A percentile compares a stretch with the other conserved stretches of the same genome.
phyloP scores from a whole-genome alignment of 2,329 filamentous ascomycete species.

The Beauveria sp. region DNA sequence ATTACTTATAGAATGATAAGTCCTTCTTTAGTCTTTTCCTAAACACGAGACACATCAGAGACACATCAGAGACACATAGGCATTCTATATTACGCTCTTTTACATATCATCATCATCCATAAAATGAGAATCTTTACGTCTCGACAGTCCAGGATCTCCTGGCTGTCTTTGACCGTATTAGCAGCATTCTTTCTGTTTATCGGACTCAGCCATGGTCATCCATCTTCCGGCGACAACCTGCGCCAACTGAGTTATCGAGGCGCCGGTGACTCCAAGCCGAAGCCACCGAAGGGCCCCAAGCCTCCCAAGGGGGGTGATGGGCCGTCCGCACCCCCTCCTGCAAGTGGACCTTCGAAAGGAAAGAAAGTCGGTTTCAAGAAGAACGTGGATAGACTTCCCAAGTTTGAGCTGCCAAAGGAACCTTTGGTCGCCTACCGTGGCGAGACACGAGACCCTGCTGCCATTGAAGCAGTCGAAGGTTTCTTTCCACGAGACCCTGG shows the following conservation, averaged over 20 bases:
- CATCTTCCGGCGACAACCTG: neutral
- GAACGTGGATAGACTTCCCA: neutral
- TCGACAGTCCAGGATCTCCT: neutral
- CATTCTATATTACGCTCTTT: neutral
- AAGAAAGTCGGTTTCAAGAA: neutral
- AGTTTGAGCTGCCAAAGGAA: neutral
- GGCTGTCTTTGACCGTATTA: neutral
- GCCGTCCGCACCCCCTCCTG: neutral
- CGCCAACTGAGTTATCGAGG: neutral
- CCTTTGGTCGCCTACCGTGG: neutral
- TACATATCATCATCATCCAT: neutral
- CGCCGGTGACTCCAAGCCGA: neutral
- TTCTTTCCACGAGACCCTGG: neutral
- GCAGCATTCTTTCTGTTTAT: neutral
- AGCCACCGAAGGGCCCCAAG: neutral
- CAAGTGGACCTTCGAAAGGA: neutral
- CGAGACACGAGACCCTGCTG: neutral
- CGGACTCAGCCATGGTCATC: neutral
- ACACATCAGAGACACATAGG: neutral
- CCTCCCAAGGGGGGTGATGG: neutral
- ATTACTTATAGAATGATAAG: neutral
- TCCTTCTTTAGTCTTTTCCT: neutral
- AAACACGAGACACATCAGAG: neutral
- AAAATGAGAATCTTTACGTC: neutral
- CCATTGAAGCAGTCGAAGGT: neutral